Percentiles rank a stretch among this genome's conserved stretches.
Evolutionary conservation across 441 rosid species (phyloP).

Genomic region (Hura crepitans): DNA sequence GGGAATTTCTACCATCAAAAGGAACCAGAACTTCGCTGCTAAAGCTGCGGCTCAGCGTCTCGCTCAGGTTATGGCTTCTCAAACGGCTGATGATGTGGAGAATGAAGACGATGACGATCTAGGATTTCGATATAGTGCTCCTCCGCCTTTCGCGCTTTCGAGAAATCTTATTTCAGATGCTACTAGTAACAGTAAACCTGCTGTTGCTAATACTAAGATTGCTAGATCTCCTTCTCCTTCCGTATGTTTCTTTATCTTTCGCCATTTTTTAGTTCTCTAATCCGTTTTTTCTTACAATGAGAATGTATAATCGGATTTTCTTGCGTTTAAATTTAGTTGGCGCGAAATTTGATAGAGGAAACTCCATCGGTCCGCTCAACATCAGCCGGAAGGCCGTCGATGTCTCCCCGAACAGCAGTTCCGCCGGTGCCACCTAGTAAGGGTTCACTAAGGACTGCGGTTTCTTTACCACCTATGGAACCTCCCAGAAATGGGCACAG

Average conservation of each 20-base stretch:
- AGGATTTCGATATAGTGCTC: conserved; percentile 78
- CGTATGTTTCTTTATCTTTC: conserved; percentile 34
- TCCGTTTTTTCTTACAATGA: background rate
- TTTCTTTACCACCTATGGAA: conserved; percentile 55
- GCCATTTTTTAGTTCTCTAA: background rate
- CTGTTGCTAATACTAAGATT: conserved; percentile 40
- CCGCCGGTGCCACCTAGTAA: conserved; percentile 37
- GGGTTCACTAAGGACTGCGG: conserved; percentile 48
- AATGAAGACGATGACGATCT: conserved; percentile 46
- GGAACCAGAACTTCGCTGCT: conserved; percentile 89
- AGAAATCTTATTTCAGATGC: conserved; percentile 24
- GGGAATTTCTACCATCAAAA: conserved; percentile 55
- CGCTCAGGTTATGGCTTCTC: conserved; percentile 96
- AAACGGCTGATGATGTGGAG: conserved; percentile 41
- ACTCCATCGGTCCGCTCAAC: conserved; percentile 48
- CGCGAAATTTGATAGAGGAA: conserved; percentile 50
- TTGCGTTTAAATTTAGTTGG: conserved; percentile 48
- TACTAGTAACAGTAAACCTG: conserved; percentile 5
- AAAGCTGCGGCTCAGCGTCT: conserved; percentile 96
- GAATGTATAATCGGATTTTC: conserved; percentile 13
- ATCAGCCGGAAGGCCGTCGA: conserved; percentile 51
- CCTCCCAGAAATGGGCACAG: conserved; percentile 38
- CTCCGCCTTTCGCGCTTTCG: conserved; percentile 68
- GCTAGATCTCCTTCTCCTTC: conserved; percentile 86
- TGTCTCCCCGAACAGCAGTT: conserved; percentile 25